Conservation (phyloP, 352 stramenopile genomes). For the Thalassiosira hispida region DNA sequence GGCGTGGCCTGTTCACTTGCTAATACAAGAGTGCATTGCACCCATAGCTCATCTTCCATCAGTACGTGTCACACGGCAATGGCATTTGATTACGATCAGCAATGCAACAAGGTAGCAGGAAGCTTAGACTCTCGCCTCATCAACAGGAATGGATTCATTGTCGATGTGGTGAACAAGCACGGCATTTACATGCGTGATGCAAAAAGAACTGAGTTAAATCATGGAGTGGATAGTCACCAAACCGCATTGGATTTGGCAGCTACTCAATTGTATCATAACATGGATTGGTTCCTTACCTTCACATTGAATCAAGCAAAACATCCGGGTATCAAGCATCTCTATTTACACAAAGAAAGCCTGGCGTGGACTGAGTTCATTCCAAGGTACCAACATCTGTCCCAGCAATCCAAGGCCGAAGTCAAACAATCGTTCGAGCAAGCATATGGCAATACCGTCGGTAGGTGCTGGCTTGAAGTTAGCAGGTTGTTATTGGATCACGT, state of each 20-base stretch:
- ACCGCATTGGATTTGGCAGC: slow-evolving; percentile 31
- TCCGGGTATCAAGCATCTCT: slow-evolving; percentile 23
- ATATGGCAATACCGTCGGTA: slow-evolving; percentile 22
- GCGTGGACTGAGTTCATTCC: slow-evolving; percentile 26
- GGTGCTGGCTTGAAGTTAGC: slow-evolving; percentile 37
- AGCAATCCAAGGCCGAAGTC: slow-evolving; percentile 10
- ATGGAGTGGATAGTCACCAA: slow-evolving; percentile 41
- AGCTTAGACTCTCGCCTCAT: slow-evolving; percentile 27
- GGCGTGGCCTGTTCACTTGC: slow-evolving; percentile 27
- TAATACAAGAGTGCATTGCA: slow-evolving; percentile 5
- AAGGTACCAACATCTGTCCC: slow-evolving; percentile 17
- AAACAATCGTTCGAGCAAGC: slow-evolving; percentile 37
- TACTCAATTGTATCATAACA: slow-evolving; percentile 9
- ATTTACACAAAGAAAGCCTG: slow-evolving; percentile 21
- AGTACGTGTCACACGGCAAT: slow-evolving; percentile 3
- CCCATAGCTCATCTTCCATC: slow-evolving; percentile 21
- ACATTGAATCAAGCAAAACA: slow-evolving; percentile 36
- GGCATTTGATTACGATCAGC: slow-evolving; percentile 33
- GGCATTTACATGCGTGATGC: slow-evolving; percentile 18
- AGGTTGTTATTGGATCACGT: slow-evolving; percentile 38
- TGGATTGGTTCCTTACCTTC: slow-evolving; percentile 41
- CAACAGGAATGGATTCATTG: slow-evolving; percentile 26
- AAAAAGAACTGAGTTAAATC: background rate
- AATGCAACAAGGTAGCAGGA: slow-evolving; percentile 10
- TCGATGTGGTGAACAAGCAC: slow-evolving; percentile 20